Base-by-base conservation (phyloP, 2,329 filamentous ascomycete genomes). In the Ceratocystis huliohia region DNA sequence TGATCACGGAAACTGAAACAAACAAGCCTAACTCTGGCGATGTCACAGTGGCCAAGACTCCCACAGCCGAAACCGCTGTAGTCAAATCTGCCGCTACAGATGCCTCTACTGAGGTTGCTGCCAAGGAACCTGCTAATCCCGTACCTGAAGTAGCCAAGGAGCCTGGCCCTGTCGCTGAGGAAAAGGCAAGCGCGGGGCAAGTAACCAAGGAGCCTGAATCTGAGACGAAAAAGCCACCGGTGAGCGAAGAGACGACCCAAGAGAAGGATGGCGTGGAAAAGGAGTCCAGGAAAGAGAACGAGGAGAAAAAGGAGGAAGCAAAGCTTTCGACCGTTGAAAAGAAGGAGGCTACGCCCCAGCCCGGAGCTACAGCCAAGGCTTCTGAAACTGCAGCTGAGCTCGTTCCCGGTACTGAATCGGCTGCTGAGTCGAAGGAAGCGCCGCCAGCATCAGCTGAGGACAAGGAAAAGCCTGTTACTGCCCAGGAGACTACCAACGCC, bases 181-280 rank as follows among this genome's bases (percentile, higher is more conserved):
- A 59, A 59, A 59, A 37, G 56, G 28, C 28, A 17, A 37, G 28
- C 28, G 33, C 10, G 15, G 48, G 6, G 15, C 48, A 22, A 53
- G 48, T 70, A 5, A 41, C 61, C 25, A 71, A 70, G 56, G 61
- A 44, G 33, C 10, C 61, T 13, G 41, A 25, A 1, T 10, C 68
- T 2, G 68, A 70, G 46, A 61, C 68, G 13, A 10, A 67, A 22
- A 71, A 74, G 50, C 65, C 67, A n/a, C 70, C 70, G 10, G 48
- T 15, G 53, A 25, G 59, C 17, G 65, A 65, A 59, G 66, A 67
- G 37, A 69, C 69, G 7, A 70, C 69, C 3, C 71, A 72, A 13
- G 72, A 73, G 56, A 71, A 69, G 57, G 71, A 71, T 28, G 70
- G 72, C 6, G 63, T 70, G 17, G 69, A 72, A 44, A 65, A 69